Percentiles rank a stretch among this genome's conserved stretches.
Conservation (phyloP, 768 basidiomycete species). For the Sporobolomyces pararoseus region DNA sequence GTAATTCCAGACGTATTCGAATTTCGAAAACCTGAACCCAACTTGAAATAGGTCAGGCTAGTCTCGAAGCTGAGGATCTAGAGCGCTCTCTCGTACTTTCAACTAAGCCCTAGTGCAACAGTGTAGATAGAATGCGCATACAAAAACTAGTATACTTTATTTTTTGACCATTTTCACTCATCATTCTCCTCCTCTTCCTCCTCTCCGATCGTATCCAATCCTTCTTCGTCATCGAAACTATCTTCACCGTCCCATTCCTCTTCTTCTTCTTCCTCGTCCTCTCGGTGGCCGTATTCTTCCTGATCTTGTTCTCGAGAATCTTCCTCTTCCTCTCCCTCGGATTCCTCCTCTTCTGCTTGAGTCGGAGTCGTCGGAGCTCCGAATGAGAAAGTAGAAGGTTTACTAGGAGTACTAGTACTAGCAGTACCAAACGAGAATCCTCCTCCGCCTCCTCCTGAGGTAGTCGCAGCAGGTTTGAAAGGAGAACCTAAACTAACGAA, state of each 20-base stretch:
- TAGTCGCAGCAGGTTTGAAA: background rate
- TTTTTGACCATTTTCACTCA: no score
- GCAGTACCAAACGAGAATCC: conserved; percentile 22
- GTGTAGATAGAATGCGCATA: no score
- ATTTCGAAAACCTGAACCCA: no score
- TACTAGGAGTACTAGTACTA: conserved; percentile 2
- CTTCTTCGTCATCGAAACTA: no score
- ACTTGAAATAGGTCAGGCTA: no score
- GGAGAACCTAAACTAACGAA: conserved; percentile 24
- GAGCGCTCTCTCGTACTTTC: no score
- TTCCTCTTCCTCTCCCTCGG: background rate
- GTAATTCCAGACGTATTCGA: no score
- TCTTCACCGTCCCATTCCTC: conserved; percentile 14
- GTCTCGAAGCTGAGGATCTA: no score
- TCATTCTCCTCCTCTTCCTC: no score
- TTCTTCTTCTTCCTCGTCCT: background rate
- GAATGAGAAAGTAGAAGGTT: conserved; percentile 9
- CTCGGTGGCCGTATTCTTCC: background rate
- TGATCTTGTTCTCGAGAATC: background rate
- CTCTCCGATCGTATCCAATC: no score
- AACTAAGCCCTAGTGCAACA: no score
- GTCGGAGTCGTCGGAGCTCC: background rate
- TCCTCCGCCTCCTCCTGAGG: background rate
- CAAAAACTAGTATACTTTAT: no score
- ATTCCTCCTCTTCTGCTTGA: background rate